Evolutionary conservation across 176 grass and related monocot species (phyloP).

Genomic region (Tillandsia leiboldiana): DNA sequence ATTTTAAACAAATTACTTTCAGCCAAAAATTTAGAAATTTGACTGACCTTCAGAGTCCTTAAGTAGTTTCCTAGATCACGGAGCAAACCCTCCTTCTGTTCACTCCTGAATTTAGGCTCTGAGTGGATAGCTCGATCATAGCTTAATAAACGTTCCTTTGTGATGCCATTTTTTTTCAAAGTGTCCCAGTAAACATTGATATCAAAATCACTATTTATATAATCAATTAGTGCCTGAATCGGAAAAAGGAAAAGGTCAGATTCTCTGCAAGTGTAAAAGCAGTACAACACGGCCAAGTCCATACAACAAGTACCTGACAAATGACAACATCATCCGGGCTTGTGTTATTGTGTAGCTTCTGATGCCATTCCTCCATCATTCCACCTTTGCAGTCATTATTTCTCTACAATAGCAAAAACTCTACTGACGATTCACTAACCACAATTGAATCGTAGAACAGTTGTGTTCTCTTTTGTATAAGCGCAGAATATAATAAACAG

Average conservation of each 20-base stretch:
- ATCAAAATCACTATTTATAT: slow-evolving; percentile 78
- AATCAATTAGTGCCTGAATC: slow-evolving; percentile 73
- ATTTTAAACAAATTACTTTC: neutral
- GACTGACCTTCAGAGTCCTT: slow-evolving; percentile 83
- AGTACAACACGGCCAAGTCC: slow-evolving; percentile 3
- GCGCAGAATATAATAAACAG: slow-evolving; percentile 1
- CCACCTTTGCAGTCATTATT: slow-evolving; percentile 95
- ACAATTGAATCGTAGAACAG: neutral
- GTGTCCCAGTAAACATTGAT: slow-evolving; percentile 86
- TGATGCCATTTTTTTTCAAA: slow-evolving; percentile 87
- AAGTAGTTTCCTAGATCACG: slow-evolving; percentile 72
- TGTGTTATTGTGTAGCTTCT: slow-evolving; percentile 97
- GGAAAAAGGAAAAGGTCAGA: slow-evolving; percentile 29
- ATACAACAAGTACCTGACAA: slow-evolving; percentile 65
- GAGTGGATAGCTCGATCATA: slow-evolving; percentile 97
- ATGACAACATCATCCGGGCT: slow-evolving; percentile 98
- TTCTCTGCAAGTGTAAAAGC: slow-evolving; percentile 16
- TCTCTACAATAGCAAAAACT: slow-evolving; percentile 45
- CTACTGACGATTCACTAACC: neutral
- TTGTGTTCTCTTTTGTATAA: neutral
- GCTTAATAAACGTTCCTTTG: slow-evolving; percentile 77
- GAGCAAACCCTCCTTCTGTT: slow-evolving; percentile 80
- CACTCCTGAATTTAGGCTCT: slow-evolving; percentile 77
- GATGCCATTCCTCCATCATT: slow-evolving; percentile 99
- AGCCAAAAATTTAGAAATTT: neutral